Evolutionary conservation across 306 rosid species (phyloP).

Genomic region (Psophocarpus tetragonolobus): DNA sequence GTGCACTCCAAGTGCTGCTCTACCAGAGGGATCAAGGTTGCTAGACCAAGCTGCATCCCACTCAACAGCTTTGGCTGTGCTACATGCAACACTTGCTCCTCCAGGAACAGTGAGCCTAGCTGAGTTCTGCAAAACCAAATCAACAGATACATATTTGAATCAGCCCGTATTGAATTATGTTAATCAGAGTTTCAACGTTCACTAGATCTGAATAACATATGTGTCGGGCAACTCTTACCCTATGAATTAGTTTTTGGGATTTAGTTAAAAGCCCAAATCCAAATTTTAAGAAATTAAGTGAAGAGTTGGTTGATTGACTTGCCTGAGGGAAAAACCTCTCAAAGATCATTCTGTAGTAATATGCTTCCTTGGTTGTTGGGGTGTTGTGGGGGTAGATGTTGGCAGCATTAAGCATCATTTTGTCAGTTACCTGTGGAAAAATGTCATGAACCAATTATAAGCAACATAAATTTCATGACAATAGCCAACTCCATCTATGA

Average conservation of each 20-base stretch:
- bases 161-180: not conserved
- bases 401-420: conserved; percentile 82
- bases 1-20: conserved; percentile 94
- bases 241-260: not conserved
- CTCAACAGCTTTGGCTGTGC: conserved; percentile 90
- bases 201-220: not conserved
- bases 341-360: conserved; percentile 90
- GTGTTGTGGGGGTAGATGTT: conserved; percentile 87
- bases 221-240: not conserved
- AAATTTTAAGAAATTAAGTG: not conserved
- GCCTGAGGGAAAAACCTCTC: conserved; percentile 98
- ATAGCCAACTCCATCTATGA: not conserved
- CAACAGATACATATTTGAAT: not conserved
- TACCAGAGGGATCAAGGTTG: conserved; percentile 91
- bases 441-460: conserved; percentile 15
- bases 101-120: conserved; percentile 90
- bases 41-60: conserved; percentile 93
- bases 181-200: not conserved
- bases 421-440: conserved; percentile 67
- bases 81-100: conserved; percentile 91
- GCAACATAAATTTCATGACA: not conserved
- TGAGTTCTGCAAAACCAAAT: conserved; percentile 63
- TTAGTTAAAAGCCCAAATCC: not conserved
- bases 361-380: conserved; percentile 85
- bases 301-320: conserved; percentile 22